Evolutionary conservation across 345 rosid genomes (phyloP).

Genomic region (Populus davidiana): DNA sequence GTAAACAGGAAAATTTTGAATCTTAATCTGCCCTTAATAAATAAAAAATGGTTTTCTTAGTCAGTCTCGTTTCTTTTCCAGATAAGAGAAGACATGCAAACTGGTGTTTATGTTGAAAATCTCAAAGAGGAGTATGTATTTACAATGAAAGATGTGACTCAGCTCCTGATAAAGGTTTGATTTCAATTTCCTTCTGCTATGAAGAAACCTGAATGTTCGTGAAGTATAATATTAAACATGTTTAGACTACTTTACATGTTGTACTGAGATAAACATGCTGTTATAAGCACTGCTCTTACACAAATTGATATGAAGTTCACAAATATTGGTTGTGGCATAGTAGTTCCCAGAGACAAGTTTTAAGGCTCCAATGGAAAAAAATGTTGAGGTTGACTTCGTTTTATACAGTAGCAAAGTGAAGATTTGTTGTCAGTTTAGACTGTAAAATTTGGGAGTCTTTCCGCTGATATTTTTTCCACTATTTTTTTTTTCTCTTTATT

Average conservation of each 20-base stretch:
- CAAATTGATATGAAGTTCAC: background rate
- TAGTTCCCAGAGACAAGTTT: background rate
- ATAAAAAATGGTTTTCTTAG: slow-evolving; percentile 9
- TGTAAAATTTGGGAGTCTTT: background rate
- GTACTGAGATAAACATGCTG: background rate
- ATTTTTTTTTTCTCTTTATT: background rate
- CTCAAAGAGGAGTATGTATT: slow-evolving; percentile 75
- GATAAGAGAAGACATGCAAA: slow-evolving; percentile 97
- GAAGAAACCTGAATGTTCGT: slow-evolving; percentile 1
- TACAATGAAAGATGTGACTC: slow-evolving; percentile 74
- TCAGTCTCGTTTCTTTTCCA: slow-evolving; percentile 29
- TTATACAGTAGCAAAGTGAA: background rate
- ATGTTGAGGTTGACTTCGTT: background rate
- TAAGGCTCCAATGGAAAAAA: background rate
- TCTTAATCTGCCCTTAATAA: slow-evolving; percentile 2
- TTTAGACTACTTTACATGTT: background rate
- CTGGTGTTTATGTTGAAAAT: slow-evolving; percentile 91
- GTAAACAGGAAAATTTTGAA: slow-evolving; percentile 35
- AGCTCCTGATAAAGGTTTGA: slow-evolving; percentile 75
- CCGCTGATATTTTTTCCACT: background rate
- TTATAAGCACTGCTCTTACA: background rate
- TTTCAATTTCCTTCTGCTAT: slow-evolving; percentile 15
- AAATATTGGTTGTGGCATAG: background rate
- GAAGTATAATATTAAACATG: background rate
- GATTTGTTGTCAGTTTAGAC: background rate